phyloP scores from a whole-genome alignment of 176 grass and related monocot genomes.

The Urochloa ruziziensis region DNA sequence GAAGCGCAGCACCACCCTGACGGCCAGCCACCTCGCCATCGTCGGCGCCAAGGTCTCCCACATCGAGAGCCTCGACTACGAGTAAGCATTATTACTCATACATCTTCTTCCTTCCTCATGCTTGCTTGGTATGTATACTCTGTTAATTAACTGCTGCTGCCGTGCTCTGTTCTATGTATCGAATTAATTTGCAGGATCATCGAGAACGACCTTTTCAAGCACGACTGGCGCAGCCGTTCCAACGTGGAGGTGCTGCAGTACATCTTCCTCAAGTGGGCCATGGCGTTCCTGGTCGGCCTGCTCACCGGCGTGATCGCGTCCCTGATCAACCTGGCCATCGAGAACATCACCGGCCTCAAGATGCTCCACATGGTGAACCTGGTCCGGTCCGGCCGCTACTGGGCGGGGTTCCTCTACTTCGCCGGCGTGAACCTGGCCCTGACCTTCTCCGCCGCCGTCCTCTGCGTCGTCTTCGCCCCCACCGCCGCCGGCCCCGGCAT shows the following conservation, averaged over 20 bases:
- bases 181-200: constrained; percentile 65
- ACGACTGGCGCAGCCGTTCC: constrained; percentile 92
- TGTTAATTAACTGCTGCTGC: not conserved
- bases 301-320: constrained; percentile 89
- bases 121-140: too few species aligned
- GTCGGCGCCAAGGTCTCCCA: constrained; percentile 93
- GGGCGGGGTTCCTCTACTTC: constrained; percentile 77
- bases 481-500: constrained; percentile 95
- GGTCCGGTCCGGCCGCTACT: constrained; percentile 66
- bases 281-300: constrained; percentile 88
- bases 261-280: constrained; percentile 79
- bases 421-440: constrained; percentile 65
- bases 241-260: constrained; percentile 89
- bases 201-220: constrained; percentile 95
- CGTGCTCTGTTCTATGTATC: too few species aligned
- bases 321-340: constrained; percentile 87
- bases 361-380: constrained; percentile 72
- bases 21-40: constrained; percentile 77
- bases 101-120: not conserved
- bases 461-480: constrained; percentile 90
- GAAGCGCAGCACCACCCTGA: constrained; percentile 59
- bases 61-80: constrained; percentile 98
- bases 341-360: constrained; percentile 94
- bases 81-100: constrained; percentile 43
- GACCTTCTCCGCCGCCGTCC: constrained; percentile 61